These are phyloP conservation scores for Lepidopterella palustris DNA, from an alignment of 495 filamentous ascomycete genomes.

Conservation along the genomic window DNA sequence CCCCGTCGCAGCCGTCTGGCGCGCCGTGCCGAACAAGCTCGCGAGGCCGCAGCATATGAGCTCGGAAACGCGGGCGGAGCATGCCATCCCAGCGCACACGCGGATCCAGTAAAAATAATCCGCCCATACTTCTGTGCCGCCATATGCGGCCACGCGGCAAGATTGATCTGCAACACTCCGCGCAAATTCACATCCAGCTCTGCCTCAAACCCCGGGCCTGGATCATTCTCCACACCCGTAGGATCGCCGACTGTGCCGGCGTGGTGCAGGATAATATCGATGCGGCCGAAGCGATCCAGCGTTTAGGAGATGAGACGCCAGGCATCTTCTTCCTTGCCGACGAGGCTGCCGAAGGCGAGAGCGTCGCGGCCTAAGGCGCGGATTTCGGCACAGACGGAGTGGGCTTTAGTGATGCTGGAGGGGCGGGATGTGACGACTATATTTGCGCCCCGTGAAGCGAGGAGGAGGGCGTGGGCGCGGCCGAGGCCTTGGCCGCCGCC, in stretches of 20 bases:
- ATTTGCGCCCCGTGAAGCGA: slow-evolving; percentile 34
- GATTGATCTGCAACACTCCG: slow-evolving; percentile 14
- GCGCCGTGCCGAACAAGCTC: too few species aligned
- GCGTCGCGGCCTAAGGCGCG: slow-evolving; percentile 14
- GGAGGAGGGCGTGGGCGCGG: slow-evolving; percentile 36
- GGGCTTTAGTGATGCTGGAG: slow-evolving; percentile 23
- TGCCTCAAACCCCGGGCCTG: slow-evolving; percentile 25
- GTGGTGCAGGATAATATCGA: slow-evolving; percentile 28
- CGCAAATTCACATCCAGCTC: slow-evolving; percentile 20
- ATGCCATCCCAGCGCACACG: slow-evolving; percentile 14
- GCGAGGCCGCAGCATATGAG: too few species aligned
- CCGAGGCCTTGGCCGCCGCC: slow-evolving; percentile 37
- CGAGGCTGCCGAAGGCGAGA: slow-evolving; percentile 20
- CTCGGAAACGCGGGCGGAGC: too few species aligned
- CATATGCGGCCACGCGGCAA: slow-evolving; percentile 26
- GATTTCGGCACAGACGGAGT: slow-evolving; percentile 22
- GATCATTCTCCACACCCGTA: slow-evolving; percentile 24
- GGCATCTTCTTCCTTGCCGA: slow-evolving; percentile 25
- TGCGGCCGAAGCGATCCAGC: slow-evolving; percentile 16
- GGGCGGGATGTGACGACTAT: slow-evolving; percentile 39
- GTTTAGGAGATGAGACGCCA: too few species aligned
- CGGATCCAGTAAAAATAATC: slow-evolving; percentile 18
- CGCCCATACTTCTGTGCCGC: slow-evolving; percentile 22
- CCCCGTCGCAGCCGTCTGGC: too few species aligned
- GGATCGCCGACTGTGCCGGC: slow-evolving; percentile 23